Conservation (phyloP, 306 rosid species). For the Dalbergia cultrata region DNA sequence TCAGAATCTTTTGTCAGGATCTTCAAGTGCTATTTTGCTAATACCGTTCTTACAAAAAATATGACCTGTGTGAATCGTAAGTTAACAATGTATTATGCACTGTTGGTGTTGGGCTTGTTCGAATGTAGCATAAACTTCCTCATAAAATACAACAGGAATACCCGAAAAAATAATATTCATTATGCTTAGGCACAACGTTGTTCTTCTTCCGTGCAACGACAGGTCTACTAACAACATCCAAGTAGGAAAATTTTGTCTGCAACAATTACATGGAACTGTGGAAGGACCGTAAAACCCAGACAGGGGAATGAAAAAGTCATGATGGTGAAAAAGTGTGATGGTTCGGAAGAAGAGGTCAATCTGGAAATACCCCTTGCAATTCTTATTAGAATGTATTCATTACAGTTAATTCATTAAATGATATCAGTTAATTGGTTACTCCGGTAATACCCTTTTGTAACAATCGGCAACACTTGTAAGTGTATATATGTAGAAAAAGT, state of each 20-base stretch:
- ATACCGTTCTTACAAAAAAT: background rate
- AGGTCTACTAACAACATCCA: conserved; percentile 94
- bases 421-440: too few species aligned
- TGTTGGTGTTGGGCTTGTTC: conserved; percentile 6
- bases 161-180: conserved; percentile 90
- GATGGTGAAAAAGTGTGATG: background rate
- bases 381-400: too few species aligned
- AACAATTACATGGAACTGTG: conserved; percentile 46
- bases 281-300: conserved; percentile 39
- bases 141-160: conserved; percentile 44
- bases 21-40: conserved; percentile 1
- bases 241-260: conserved; percentile 93
- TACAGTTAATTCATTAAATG: too few species aligned
- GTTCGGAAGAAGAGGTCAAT: conserved; percentile 11
- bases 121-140: conserved; percentile 13
- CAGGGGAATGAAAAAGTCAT: conserved; percentile 23
- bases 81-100: too few species aligned
- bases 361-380: conserved; percentile 73
- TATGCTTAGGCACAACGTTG: conserved; percentile 93
- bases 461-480: too few species aligned
- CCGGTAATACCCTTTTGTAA: too few species aligned
- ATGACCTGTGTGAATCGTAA: background rate
- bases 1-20: conserved; percentile 10
- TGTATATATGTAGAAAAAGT: too few species aligned
- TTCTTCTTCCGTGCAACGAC: conserved; percentile 85